Evolutionary conservation across 2,329 filamentous ascomycete genomes (phyloP).

Genomic region (Fusarium fujikuroi): DNA sequence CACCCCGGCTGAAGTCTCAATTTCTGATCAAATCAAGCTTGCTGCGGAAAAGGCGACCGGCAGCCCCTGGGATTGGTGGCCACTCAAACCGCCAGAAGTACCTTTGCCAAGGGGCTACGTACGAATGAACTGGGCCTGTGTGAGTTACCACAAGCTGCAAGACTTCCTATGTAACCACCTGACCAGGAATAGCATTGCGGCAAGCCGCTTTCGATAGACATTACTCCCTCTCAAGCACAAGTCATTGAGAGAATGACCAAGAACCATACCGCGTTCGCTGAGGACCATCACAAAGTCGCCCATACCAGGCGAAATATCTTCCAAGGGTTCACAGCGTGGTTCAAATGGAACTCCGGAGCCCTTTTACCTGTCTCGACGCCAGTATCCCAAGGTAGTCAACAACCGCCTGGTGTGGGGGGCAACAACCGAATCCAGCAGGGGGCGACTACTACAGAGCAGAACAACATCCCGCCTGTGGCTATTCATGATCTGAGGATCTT

Average conservation of each 20-base stretch:
- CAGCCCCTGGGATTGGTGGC: conserved; percentile 11
- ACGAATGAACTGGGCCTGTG: conserved; percentile 5
- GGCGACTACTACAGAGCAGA: background rate
- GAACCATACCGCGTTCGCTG: background rate
- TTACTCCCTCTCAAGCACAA: background rate
- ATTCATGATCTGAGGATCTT: background rate
- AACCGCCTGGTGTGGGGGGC: background rate
- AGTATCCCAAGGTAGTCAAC: background rate
- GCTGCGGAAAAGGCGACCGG: background rate
- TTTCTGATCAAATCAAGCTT: background rate
- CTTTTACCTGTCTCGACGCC: background rate
- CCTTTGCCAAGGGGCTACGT: background rate
- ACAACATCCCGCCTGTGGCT: background rate
- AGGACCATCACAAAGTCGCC: background rate
- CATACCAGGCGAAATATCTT: background rate
- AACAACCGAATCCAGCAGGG: background rate
- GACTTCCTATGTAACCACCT: background rate
- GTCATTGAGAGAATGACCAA: background rate
- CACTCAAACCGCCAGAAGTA: background rate
- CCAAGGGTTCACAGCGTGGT: background rate
- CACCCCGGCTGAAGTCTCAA: background rate
- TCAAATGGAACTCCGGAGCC: background rate
- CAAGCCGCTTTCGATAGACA: background rate
- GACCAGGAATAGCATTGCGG: background rate
- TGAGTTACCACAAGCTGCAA: background rate